Base-by-base conservation (phyloP, 495 filamentous ascomycete genomes). In the Penicillium silybi region DNA sequence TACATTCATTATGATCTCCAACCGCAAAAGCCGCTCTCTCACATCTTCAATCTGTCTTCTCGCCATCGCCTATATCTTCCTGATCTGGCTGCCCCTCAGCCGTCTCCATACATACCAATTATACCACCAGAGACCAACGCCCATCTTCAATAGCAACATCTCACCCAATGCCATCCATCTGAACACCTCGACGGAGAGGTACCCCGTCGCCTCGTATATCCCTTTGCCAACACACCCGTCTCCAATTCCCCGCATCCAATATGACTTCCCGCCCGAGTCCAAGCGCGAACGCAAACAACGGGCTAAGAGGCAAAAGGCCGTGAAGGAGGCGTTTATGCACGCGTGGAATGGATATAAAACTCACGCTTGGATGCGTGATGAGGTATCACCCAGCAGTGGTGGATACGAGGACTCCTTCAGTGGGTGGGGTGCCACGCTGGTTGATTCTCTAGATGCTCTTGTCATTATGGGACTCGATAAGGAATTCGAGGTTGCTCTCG, bases 351-450 rank as follows among this genome's bases (percentile, higher is more conserved):
- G 83, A 41, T 96, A 96, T 57, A 85, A 80, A 57, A 64, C 80
- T 13, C 72, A 86, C 67, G 91, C 91, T 0, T 95, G 89, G 88
- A 63, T 81, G 50, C 79, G 84, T 44, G 91, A 96, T 59, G 91
- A 95, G 50, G 69, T 95, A 11, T 75, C 72, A 23, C 91, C 91
- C 0, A 57, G 88, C 2, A 80, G 77, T 6, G 83, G 79, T 6
- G 65, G 66, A 10, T 79, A 65, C 35, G 56, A 66, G 20, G 70
- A 79, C 52, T 70, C 72, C 4, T 86, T 86, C 69, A 81, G 77
- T 42, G 84, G 84, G 7, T 88, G 80, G 81, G 79, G 74, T 25
- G 83, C 78, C 7, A 81, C 75, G 1, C 65, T 81, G 46, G 78
- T 87, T 15, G 84, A 87, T 62, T 71, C 74, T 13, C 66, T 87